phyloP scores from a whole-genome alignment of 371 early-diverging fungal genomes.

The Massospora cicadina region DNA sequence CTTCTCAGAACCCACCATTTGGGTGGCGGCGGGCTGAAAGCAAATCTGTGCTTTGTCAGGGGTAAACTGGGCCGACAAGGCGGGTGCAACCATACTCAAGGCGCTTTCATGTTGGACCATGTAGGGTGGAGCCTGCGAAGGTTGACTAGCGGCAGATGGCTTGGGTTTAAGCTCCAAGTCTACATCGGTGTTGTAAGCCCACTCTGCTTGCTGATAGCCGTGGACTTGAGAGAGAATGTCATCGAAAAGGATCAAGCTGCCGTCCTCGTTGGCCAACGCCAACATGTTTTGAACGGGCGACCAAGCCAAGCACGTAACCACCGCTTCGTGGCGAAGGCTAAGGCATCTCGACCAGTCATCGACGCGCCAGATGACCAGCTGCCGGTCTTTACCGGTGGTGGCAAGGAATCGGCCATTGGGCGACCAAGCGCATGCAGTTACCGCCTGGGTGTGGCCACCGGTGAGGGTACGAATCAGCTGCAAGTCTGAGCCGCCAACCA shows the following conservation, averaged over 20 bases:
- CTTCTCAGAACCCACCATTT: neutral
- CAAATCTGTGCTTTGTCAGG: neutral
- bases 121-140: neutral
- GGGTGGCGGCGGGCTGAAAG: neutral
- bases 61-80: neutral
- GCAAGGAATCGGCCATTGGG: constrained; percentile 1
- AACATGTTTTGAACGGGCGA: neutral
- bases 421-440: neutral
- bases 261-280: neutral
- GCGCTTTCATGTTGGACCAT: neutral
- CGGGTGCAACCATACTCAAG: neutral
- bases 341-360: neutral
- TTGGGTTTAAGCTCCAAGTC: neutral
- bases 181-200: neutral
- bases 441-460: neutral
- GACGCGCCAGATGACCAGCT: neutral
- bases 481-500: neutral
- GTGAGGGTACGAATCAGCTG: neutral
- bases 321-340: neutral
- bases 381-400: neutral
- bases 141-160: neutral
- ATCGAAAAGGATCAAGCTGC: neutral
- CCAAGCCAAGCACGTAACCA: neutral
- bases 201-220: neutral
- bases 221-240: neutral